Evolutionary conservation across 2,329 filamentous ascomycete genomes (phyloP).

Genomic region (Colletotrichum cuscutae): DNA sequence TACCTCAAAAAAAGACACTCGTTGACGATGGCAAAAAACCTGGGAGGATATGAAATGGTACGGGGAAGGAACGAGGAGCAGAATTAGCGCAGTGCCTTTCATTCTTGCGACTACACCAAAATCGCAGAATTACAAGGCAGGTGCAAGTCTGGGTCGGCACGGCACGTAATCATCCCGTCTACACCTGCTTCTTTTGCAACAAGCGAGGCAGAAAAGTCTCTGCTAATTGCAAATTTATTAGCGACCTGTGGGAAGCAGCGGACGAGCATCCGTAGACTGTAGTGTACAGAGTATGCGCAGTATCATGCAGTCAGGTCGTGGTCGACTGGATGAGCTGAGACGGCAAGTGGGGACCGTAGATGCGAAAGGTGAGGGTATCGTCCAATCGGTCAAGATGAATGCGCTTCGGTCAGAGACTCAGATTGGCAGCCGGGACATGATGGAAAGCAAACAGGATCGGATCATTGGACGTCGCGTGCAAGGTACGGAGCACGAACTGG

Average conservation of each 20-base stretch:
- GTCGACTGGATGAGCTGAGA: slow-evolving; percentile 25
- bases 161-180: not conserved
- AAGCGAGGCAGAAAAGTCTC: not conserved
- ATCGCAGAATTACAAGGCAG: not conserved
- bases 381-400: slow-evolving; percentile 22
- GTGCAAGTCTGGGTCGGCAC: not conserved
- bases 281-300: not conserved
- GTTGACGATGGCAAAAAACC: not conserved
- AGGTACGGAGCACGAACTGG: slow-evolving; percentile 24
- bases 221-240: not conserved
- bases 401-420: slow-evolving; percentile 17
- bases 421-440: slow-evolving; percentile 11
- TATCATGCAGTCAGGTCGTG: not conserved
- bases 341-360: slow-evolving; percentile 22
- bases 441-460: slow-evolving; percentile 1
- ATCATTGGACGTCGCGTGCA: slow-evolving; percentile 16
- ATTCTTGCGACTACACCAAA: not conserved
- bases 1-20: not conserved
- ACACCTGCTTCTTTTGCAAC: not conserved
- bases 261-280: too few relatives aligned
- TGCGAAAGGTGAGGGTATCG: slow-evolving; percentile 4
- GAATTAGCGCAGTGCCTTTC: not conserved
- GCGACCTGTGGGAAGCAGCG: not conserved
- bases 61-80: not conserved
- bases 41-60: not conserved